Base-by-base conservation (phyloP, 345 rosid species). In the Murraya koenigii region DNA sequence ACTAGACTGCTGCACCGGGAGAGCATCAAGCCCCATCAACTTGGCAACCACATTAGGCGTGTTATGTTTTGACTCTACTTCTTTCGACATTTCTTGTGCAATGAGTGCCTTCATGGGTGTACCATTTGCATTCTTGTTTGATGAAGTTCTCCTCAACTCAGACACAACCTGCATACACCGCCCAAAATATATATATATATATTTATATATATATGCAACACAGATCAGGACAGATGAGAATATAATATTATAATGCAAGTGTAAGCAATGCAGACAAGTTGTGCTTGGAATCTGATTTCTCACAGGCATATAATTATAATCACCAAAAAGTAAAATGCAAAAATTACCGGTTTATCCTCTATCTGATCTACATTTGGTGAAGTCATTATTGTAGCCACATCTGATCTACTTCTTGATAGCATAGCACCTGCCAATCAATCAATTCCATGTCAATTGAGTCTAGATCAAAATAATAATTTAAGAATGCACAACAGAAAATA, bases 21-120 rank as follows among this genome's bases (percentile, higher is more conserved):
- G 85, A 77, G 97, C 72, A 68, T 97, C 99, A 60, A 97, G 95
- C 66, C 99, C 98, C 99, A 97, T 97, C 81, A 97, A 83, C 90
- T 93, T 94, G 78, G 98, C 99, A 75, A 97, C 92, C 78, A 97
- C 81, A 84, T 93, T 94, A 39, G 97, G 87, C 47, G 89, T 81
- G 77, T 81, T 86, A 66, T 81, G 90, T 69, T 82, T 88, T 77
- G 83, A 79, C 69, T 87, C 90, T 22, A 83, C 86, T 75, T 96
- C 97, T 86, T 88, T 94, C 22, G 91, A 88, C 97, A 94, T 87
- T 84, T 94, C 97, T 79, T 86, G 90, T 54, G 92, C 97, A 67
- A 94, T 86, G 69, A 96, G 92, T 67, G 85, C 88, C 90, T 94
- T 96, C 87, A 91, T 92, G 19, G 95, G 93, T 60, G 95, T 93